Evolutionary conservation across 495 filamentous ascomycete genomes (phyloP).

Genomic region (Lasiosphaeris hirsuta): DNA sequence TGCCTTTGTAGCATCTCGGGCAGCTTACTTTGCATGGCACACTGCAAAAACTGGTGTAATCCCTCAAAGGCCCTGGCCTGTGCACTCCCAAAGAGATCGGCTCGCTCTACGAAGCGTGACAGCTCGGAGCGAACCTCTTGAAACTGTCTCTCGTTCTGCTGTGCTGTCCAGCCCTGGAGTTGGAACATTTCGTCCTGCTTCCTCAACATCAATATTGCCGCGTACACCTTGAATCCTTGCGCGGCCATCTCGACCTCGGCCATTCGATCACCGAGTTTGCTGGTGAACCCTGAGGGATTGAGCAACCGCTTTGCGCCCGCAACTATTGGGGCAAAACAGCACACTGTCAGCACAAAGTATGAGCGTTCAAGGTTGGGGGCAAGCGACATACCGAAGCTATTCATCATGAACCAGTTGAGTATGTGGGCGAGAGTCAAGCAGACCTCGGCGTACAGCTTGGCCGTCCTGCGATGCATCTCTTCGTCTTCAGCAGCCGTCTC

Average conservation of each 20-base stretch:
- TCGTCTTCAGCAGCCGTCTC: slow-evolving; percentile 9
- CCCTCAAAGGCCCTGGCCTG: not conserved
- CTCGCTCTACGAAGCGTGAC: not conserved
- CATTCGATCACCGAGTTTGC: slow-evolving; percentile 9
- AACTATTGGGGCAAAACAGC: not conserved
- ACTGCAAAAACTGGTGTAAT: no score
- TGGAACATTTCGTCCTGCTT: not conserved
- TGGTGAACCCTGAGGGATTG: slow-evolving; percentile 13
- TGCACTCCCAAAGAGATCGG: not conserved
- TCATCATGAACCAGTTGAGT: slow-evolving; percentile 20
- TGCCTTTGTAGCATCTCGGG: no score
- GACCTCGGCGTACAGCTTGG: slow-evolving; percentile 14
- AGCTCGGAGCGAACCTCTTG: not conserved
- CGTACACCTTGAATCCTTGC: slow-evolving; percentile 9
- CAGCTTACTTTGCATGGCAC: no score
- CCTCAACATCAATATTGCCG: not conserved
- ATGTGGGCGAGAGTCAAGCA: slow-evolving; percentile 14
- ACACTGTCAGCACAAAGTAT: not conserved
- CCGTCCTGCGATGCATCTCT: slow-evolving; percentile 18
- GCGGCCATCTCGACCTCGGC: slow-evolving; percentile 10
- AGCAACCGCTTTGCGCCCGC: not conserved
- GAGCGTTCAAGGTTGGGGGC: not conserved
- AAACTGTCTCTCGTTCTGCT: not conserved
- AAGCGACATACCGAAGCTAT: slow-evolving; percentile 10
- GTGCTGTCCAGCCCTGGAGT: not conserved